These are phyloP conservation scores for Zea luxurians DNA, from an alignment of 176 grass and related monocot genomes.

Conservation along the genomic window DNA sequence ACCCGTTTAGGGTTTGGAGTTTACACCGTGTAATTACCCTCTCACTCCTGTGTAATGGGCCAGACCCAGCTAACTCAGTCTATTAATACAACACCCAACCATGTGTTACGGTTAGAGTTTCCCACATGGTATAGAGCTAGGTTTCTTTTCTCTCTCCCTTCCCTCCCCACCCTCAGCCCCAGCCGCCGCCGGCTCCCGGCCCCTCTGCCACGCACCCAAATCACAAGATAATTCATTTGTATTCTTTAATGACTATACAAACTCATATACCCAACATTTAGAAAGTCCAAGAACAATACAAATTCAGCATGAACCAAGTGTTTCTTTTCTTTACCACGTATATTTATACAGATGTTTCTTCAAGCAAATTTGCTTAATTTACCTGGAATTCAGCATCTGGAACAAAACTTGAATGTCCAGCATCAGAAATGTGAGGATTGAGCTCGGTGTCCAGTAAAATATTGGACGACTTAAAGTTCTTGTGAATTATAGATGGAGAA, in stretches of 20 bases:
- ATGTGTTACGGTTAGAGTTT: no score
- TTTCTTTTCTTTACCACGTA: constrained; percentile 5
- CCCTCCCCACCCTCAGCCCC: no score
- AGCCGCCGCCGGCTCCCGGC: no score
- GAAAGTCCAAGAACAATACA: constrained; percentile 1
- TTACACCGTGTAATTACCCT: no score
- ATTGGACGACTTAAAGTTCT: constrained; percentile 90
- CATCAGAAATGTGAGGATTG: constrained; percentile 87
- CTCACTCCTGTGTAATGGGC: no score
- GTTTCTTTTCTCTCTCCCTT: no score
- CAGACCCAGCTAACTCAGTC: no score
- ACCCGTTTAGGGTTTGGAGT: no score
- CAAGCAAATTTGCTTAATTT: constrained; percentile 28
- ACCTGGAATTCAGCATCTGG: constrained; percentile 82
- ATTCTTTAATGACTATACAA: not conserved
- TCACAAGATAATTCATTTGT: not conserved
- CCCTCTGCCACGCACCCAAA: no score
- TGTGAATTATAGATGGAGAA: constrained; percentile 83
- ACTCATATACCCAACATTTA: constrained; percentile 6
- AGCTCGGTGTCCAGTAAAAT: constrained; percentile 71
- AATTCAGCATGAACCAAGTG: constrained; percentile 6
- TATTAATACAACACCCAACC: no score
- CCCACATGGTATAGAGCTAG: no score
- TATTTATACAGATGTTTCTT: constrained; percentile 22
- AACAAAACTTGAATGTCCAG: constrained; percentile 60